Evolutionary conservation across 164 flowering plant genomes (phyloP).

Genomic region (Nelumbo lutea): DNA sequence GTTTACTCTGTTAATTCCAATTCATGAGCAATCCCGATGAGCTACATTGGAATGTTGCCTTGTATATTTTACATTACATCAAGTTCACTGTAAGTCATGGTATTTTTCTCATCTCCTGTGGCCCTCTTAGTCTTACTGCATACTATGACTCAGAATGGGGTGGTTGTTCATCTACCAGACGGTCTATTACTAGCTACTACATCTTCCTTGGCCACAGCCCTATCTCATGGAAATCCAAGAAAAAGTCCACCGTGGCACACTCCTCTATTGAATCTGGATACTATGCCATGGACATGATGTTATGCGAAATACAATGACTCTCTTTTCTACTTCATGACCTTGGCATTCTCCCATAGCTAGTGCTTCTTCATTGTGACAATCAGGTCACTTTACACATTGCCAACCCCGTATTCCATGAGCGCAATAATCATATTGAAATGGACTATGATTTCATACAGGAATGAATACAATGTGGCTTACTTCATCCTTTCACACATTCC

Average conservation of each 20-base stretch:
- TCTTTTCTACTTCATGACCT: not conserved
- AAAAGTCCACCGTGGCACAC: not conserved
- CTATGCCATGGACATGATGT: conserved; percentile 1
- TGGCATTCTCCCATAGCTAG: not conserved
- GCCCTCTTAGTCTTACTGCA: not conserved
- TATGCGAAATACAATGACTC: not conserved
- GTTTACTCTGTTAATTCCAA: not conserved
- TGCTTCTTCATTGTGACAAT: not conserved
- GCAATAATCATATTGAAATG: not conserved
- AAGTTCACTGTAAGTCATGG: conserved; percentile 3
- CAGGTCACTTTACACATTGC: not conserved
- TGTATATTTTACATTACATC: not conserved
- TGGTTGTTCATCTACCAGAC: not conserved
- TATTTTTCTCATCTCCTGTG: not conserved
- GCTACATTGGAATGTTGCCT: not conserved
- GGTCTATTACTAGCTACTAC: conserved; percentile 3
- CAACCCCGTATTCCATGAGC: not conserved
- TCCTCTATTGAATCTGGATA: conserved; percentile 11
- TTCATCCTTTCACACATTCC: not conserved
- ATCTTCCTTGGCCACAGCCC: conserved; percentile 4
- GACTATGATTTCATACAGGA: not conserved
- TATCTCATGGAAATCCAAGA: conserved; percentile 10
- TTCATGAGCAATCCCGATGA: not conserved
- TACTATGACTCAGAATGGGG: conserved; percentile 6
- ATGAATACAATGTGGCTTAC: not conserved